Evolutionary conservation across 2,329 filamentous ascomycete genomes (phyloP), one percentile per base, ranked within the genome.

Genomic region (Cryphonectria parasitica): DNA sequence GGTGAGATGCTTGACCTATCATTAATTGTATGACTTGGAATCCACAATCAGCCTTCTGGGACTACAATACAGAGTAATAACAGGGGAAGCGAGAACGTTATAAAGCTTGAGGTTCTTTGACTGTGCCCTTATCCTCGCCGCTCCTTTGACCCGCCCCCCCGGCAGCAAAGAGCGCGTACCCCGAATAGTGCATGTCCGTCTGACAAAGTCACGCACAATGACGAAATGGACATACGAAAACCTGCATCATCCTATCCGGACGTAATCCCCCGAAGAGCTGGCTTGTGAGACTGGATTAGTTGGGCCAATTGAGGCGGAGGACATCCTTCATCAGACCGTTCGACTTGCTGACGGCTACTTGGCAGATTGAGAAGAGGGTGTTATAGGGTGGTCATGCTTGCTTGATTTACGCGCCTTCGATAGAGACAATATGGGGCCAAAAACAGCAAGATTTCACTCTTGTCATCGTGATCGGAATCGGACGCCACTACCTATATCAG

Each of bases 161-260:
- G 7, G 25, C 25, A 58, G 52, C 25, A 17, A 11, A 34, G 13
- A 6, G 13, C 54, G 25, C 25, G 54, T 58, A 58, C 13, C 54
- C 54, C 54, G 28, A 58, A 31, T 58, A 58, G 54, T 34, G 31
- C 25, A 58, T 58, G 25, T 28, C 54, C 54, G 54, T 58, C 54
- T 31, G 54, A 58, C 54, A 58, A 49, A n/a, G 52, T 28, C n/a
- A 28, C 28, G 54, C 54, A 58, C 25, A 17, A 58, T 58, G 54
- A 58, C 54, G 54, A 58, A 58, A 58, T 31, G 13, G 28, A n/a
- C 25, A 17, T 58, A 31, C 54, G 28, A 10, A 31, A 34, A 25
- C 54, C 54, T 31, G 28, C 54, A 58, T 28, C 28, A 56, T 28
- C 25, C 25, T 49, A 17, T 10, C 54, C 54, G 54, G 54, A 58